Base-by-base conservation (phyloP, 495 filamentous ascomycete species). In the Tetracladium setigerum region DNA sequence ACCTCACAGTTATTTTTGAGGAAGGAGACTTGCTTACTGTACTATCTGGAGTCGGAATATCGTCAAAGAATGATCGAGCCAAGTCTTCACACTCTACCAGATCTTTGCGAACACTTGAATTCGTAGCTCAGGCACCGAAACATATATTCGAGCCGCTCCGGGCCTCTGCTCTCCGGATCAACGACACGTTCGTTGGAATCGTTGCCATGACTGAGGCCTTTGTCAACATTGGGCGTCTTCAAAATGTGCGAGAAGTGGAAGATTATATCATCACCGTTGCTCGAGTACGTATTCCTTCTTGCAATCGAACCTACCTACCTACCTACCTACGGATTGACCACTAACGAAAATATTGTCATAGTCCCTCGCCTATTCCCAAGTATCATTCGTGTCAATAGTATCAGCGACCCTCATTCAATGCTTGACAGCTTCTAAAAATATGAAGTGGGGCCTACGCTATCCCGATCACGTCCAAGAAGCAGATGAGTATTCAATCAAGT, bases 241-340 rank as follows among this genome's bases (percentile, higher is more conserved):
- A 49, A 13, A 49, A 37, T 8, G 46, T 49, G 12, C 41, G 46
- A 24, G 46, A 49, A 49, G 46, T 49, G 16, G 46, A 49, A 35
- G 30, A 49, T 14, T 49, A 49, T 18, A 49, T 49, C 14, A 49
- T 49, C 34, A 24, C 22, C n/a, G 46, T 49, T 49, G 46, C 37
- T 24, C 46, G 46, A 17, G 46, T 49, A 42, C 0, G 37, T 2
- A 16, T 4, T 10, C 19, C 19, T 24, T 31, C 27, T 38, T n/a
- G n/a, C n/a, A n/a, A n/a, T n/a, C n/a, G n/a, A n/a, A n/a, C n/a
- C n/a, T n/a, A n/a, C n/a, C n/a, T n/a, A n/a, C n/a, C n/a, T n/a
- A n/a, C n/a, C n/a, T 18, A 19, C 15, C 12, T 49, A 30, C 18
- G 5, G 24, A 12, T 18, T 34, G 15, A 19, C 14, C 8, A 15